Evolutionary conservation across 2,329 filamentous ascomycete species (phyloP).

Genomic region (Pseudopyricularia javanii): DNA sequence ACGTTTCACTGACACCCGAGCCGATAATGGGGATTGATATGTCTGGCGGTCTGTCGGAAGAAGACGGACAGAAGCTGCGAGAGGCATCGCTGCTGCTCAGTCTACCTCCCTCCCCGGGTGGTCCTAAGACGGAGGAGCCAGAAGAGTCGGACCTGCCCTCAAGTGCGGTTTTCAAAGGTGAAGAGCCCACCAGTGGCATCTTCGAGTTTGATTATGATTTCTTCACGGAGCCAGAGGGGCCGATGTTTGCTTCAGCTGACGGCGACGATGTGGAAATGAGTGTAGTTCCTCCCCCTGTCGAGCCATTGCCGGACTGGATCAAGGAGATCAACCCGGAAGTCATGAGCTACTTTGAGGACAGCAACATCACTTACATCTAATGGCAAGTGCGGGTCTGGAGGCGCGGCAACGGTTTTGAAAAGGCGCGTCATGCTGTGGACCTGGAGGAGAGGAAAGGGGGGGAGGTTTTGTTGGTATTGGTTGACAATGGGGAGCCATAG

Average conservation of each 20-base stretch:
- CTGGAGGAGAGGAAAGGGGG: no score
- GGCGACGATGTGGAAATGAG: not conserved
- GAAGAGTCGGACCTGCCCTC: not conserved
- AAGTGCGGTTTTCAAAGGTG: no score
- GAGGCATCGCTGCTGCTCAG: not conserved
- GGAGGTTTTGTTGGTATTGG: no score
- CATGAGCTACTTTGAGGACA: constrained; percentile 13
- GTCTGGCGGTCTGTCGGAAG: not conserved
- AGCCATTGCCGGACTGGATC: constrained; percentile 12
- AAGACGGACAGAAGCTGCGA: not conserved
- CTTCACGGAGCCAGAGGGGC: not conserved
- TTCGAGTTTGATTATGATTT: not conserved
- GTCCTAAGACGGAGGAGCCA: not conserved
- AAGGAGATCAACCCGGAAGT: constrained; percentile 10
- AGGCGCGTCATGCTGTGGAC: no score
- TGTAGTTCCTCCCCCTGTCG: not conserved
- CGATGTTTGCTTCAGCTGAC: not conserved
- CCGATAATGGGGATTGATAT: not conserved
- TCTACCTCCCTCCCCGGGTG: not conserved
- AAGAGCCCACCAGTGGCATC: not conserved
- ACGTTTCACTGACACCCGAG: not conserved
- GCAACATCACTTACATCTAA: not conserved
- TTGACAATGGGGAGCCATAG: no score
- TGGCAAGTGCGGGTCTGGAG: not conserved
- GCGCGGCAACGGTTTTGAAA: no score